A percentile compares a stretch with the other conserved stretches of the same genome.
These are phyloP conservation scores for Backusella morwellensis DNA, from an alignment of 192 early-diverging fungal species.

Conservation along the genomic window DNA sequence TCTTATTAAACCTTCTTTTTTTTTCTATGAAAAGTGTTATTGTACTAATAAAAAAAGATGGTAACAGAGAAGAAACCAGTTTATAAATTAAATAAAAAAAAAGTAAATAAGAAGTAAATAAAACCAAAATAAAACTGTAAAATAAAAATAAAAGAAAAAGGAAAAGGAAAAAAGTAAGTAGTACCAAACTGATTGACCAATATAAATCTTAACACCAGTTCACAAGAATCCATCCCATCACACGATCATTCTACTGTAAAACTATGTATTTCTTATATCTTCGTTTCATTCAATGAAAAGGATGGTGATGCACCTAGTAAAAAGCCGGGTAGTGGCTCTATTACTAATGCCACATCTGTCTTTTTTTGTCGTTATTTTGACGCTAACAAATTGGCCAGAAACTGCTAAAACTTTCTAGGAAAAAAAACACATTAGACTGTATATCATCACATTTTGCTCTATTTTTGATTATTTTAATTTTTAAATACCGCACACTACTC, in stretches of 20 bases:
- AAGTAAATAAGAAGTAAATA: background rate
- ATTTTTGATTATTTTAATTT: background rate
- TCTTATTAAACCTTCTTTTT: background rate
- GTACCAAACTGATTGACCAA: conserved; percentile 10
- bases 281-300: background rate
- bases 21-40: background rate
- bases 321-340: background rate
- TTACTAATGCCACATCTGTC: background rate
- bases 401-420: conserved; percentile 1
- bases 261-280: background rate
- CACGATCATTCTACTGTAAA: conserved; percentile 7
- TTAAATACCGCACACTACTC: background rate
- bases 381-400: background rate
- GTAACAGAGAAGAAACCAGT: conserved; percentile 3
- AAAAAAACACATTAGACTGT: background rate
- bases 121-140: conserved; percentile 6
- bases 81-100: background rate
- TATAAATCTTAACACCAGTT: background rate
- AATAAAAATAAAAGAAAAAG: background rate
- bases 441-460: background rate
- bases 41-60: background rate
- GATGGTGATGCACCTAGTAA: background rate
- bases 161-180: background rate
- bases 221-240: conserved; percentile 7
- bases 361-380: background rate